A percentile compares a stretch with the other conserved stretches of the same genome.
Evolutionary conservation across 2,329 filamentous ascomycete species (phyloP).

Genomic region (Pseudopithomyces chartarum): DNA sequence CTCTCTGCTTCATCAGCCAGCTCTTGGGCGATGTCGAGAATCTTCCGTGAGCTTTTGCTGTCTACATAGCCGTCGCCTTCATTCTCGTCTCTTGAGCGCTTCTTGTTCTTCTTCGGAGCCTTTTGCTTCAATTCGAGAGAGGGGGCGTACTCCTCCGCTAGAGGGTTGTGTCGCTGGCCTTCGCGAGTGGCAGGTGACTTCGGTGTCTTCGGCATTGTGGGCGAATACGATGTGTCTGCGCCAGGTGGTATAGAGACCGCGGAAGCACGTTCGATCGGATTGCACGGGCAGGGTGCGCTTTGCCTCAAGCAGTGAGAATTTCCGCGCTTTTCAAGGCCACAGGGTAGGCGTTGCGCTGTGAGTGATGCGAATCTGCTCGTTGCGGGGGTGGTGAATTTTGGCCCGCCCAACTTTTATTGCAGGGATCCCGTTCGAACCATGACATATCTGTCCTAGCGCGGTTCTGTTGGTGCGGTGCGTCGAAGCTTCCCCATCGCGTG

Average conservation of each 20-base stretch:
- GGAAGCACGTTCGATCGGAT: no score
- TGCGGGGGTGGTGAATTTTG: constrained; percentile 7
- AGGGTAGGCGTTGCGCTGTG: not conserved
- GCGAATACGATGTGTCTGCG: not conserved
- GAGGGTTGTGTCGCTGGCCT: constrained; percentile 81
- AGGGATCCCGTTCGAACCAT: not conserved
- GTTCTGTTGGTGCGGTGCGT: not conserved
- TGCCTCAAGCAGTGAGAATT: no score
- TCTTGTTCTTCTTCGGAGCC: constrained; percentile 65
- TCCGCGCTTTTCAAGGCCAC: not conserved
- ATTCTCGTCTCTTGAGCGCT: constrained; percentile 60
- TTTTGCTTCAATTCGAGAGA: constrained; percentile 74
- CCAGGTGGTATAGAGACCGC: no score
- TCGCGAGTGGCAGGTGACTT: constrained; percentile 59
- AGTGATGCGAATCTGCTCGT: not conserved
- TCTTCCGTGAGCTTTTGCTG: constrained; percentile 84
- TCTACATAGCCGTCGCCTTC: constrained; percentile 77
- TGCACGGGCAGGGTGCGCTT: no score
- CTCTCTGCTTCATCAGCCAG: constrained; percentile 79
- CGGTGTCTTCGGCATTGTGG: constrained; percentile 77
- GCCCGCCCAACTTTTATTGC: constrained; percentile 8
- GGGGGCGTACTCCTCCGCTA: constrained; percentile 84
- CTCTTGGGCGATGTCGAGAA: constrained; percentile 87
- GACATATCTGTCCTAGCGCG: not conserved
- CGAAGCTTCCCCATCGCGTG: constrained; percentile 1